These are phyloP conservation scores for Fusarium chaquense DNA, from an alignment of 2,329 filamentous ascomycete genomes.

Conservation along the genomic window DNA sequence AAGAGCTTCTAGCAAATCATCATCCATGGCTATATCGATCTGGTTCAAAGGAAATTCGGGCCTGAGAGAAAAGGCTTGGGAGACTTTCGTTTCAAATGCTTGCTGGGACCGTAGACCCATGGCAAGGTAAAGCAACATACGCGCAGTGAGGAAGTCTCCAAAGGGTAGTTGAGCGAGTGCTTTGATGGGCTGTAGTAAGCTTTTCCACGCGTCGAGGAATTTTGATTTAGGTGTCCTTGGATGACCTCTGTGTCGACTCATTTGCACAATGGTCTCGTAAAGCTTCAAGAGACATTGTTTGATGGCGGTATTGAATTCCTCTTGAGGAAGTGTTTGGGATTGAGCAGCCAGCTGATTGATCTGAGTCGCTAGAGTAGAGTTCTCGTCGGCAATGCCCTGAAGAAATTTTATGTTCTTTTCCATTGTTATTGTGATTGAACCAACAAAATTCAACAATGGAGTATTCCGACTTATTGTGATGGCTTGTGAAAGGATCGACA, in stretches of 20 bases:
- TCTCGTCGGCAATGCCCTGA: background rate
- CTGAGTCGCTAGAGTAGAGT: background rate
- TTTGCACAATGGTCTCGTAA: background rate
- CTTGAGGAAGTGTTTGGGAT: background rate
- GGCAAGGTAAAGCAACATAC: constrained; percentile 1
- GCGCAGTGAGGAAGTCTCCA: background rate
- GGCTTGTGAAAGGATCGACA: background rate
- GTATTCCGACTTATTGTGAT: background rate
- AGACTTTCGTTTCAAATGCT: background rate
- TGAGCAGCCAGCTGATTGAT: background rate
- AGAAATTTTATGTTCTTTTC: background rate
- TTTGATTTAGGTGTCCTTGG: background rate
- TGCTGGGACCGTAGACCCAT: background rate
- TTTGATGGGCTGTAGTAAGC: background rate
- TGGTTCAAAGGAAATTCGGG: background rate
- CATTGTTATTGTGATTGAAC: background rate
- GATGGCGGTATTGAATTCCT: background rate
- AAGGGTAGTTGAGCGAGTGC: background rate
- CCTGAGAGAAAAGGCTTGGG: background rate
- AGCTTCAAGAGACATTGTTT: background rate
- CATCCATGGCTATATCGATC: background rate
- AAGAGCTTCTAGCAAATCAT: background rate
- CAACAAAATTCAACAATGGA: background rate
- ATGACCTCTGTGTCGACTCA: background rate
- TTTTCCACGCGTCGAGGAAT: background rate